Evolutionary conservation across 192 early-diverging fungal species (phyloP).

Genomic region (Mortierella hygrophila): DNA sequence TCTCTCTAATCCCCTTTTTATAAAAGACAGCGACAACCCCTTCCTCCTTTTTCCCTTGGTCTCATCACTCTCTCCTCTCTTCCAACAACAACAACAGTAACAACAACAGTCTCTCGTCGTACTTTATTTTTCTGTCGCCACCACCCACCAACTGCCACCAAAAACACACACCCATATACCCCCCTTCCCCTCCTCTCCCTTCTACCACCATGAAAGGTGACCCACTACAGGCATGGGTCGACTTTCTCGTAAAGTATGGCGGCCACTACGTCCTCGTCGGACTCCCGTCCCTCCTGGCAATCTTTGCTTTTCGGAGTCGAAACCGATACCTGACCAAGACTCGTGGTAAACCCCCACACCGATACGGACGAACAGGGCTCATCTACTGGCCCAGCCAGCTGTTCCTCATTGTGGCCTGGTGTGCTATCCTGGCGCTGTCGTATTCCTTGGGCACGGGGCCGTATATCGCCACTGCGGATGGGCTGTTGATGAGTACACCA

Average conservation of each 20-base stretch:
- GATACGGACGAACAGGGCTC: conserved; percentile 32
- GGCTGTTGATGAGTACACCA: conserved; percentile 20
- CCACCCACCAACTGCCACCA: neutral
- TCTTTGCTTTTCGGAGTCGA: conserved; percentile 14
- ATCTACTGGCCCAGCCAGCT: conserved; percentile 44
- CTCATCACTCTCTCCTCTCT: neutral
- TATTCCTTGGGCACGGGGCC: conserved; percentile 27
- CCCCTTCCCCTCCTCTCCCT: neutral
- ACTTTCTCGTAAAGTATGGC: conserved; percentile 20
- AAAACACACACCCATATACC: neutral
- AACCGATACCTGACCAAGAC: conserved; percentile 18
- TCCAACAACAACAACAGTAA: no score
- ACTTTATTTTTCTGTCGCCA: no score
- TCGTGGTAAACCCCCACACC: conserved; percentile 11
- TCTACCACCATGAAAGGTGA: conserved; percentile 5
- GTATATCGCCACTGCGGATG: conserved; percentile 27
- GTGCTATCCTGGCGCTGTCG: conserved; percentile 14
- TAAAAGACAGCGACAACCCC: neutral
- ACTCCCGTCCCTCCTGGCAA: conserved; percentile 16
- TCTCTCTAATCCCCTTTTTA: neutral
- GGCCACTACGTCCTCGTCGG: conserved; percentile 24
- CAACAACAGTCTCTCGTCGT: no score
- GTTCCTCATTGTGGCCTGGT: conserved; percentile 5
- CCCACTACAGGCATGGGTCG: conserved; percentile 17
- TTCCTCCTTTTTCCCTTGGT: neutral